Base-by-base conservation (phyloP, 169 alveolate species). In the Nephromyces sp. region DNA sequence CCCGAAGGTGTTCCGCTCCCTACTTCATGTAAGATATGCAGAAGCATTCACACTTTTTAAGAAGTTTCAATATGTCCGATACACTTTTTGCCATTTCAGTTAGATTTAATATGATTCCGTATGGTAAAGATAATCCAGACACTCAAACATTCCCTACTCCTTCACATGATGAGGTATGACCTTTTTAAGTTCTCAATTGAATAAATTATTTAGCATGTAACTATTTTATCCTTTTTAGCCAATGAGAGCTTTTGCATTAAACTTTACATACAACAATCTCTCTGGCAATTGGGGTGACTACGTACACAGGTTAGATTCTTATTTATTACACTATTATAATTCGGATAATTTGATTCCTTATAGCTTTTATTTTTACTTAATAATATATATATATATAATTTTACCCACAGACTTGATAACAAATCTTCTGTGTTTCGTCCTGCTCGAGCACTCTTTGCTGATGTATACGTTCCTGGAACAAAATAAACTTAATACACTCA, bases 271-370 rank as follows among this genome's bases (percentile, higher is more conserved):
- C 84, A 88, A 88, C 82, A 88, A 88, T 79, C 87, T 86, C 51
- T 88, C 92, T 8, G 93, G 93, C 61, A 86, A 86, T 82, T 88
- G 93, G 93, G 93, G 93, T 69, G 93, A 88, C 76, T 88, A 88
- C 74, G 75, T 88, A 66, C 82, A 88, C 79, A 32, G 80, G 80
- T 66, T 24, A 31, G 74, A 51, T 28, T 31, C 22, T 15, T 43
- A n/a, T 43, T 15, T 15, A n/a, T 43, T 43, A 15, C 57, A 43
- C n/a, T 43, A 15, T 43, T 15, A 15, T n/a, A 43, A n/a, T 15
- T 43, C n/a, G 15, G 15, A 15, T 43, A 43, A 15, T 43, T 43
- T 43, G 15, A n/a, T 43, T 43, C 25, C 25, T n/a, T 43, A 15
- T 15, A 15, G 15, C 57, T 43, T 43, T 15, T 3, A 25, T 28